These are phyloP conservation scores for Schwanniomyces yamadae DNA, from an alignment of 805 yeast genomes.

Conservation along the genomic window DNA sequence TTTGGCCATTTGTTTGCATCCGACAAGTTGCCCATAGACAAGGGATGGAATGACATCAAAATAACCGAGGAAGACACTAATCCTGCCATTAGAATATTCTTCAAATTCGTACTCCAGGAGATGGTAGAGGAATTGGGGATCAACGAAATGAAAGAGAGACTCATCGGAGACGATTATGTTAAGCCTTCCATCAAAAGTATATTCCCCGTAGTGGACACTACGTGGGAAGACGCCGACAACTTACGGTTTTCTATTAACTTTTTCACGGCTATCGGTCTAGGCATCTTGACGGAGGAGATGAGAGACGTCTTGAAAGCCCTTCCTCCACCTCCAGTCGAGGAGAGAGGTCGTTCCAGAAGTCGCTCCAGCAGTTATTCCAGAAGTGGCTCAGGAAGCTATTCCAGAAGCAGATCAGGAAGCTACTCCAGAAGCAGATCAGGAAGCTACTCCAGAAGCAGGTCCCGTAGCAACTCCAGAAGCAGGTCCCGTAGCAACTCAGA, in stretches of 20 bases:
- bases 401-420: slow-evolving; percentile 14
- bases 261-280: slow-evolving; percentile 91
- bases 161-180: slow-evolving; percentile 50
- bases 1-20: slow-evolving; percentile 83
- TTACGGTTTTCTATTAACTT: slow-evolving; percentile 80
- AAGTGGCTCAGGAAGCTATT: slow-evolving; percentile 14
- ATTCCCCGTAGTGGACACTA: slow-evolving; percentile 52
- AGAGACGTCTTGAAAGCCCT: slow-evolving; percentile 49
- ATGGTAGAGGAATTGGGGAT: slow-evolving; percentile 76
- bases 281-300: slow-evolving; percentile 80
- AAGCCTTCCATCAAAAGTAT: slow-evolving; percentile 52
- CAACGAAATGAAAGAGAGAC: slow-evolving; percentile 44
- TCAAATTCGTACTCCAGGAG: slow-evolving; percentile 79
- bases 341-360: slow-evolving; percentile 15
- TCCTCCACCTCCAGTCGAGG: slow-evolving; percentile 20
- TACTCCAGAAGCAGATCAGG: slow-evolving; percentile 14
- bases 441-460: slow-evolving; percentile 10
- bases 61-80: slow-evolving; percentile 72
- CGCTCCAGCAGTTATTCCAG: slow-evolving; percentile 19
- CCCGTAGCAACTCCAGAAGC: background rate
- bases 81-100: slow-evolving; percentile 76
- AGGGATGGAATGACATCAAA: slow-evolving; percentile 50
- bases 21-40: slow-evolving; percentile 63
- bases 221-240: slow-evolving; percentile 42
- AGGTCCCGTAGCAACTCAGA: slow-evolving; percentile 1